A percentile compares a stretch with the other conserved stretches of the same genome.
Evolutionary conservation across 1,284 basidiomycete genomes (phyloP).

Genomic region (Moesziomyces globuligerus): DNA sequence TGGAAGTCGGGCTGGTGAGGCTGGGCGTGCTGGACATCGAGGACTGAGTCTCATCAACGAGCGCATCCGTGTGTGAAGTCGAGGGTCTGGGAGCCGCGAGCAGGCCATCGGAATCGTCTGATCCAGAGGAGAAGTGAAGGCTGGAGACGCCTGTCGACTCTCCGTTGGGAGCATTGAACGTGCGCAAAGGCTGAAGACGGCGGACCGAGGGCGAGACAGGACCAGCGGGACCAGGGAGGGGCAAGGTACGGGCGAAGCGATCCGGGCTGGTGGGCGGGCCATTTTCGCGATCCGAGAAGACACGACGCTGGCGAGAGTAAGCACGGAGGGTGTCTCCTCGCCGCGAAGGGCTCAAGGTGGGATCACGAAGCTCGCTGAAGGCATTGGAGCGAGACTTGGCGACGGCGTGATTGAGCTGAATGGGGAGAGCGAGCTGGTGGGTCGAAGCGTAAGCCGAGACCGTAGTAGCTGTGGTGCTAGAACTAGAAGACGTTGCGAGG

Average conservation of each 20-base stretch:
- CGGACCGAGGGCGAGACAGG: constrained; percentile 14
- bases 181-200: constrained; percentile 11
- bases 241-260: constrained; percentile 7
- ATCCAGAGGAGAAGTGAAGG: constrained; percentile 7
- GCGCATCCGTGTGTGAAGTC: neutral
- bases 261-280: constrained; percentile 12
- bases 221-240: neutral
- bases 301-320: constrained; percentile 33
- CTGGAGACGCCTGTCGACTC: constrained; percentile 2
- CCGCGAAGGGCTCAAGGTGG: constrained; percentile 22
- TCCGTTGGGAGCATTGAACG: neutral
- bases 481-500: constrained; percentile 1
- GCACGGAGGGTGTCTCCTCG: constrained; percentile 35
- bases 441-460: neutral
- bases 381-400: neutral
- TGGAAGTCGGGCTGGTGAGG: constrained; percentile 28
- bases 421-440: constrained; percentile 16
- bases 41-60: constrained; percentile 8
- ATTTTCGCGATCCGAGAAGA: constrained; percentile 24
- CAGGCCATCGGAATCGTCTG: neutral
- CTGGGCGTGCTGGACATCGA: constrained; percentile 41
- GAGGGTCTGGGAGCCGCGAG: constrained; percentile 1
- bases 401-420: constrained; percentile 2
- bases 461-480: constrained; percentile 1
- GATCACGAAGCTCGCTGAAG: constrained; percentile 9